Evolutionary conservation across 345 rosid species (phyloP), one percentile per base, ranked within the genome.

Genomic region (Syzygium aromaticum): DNA sequence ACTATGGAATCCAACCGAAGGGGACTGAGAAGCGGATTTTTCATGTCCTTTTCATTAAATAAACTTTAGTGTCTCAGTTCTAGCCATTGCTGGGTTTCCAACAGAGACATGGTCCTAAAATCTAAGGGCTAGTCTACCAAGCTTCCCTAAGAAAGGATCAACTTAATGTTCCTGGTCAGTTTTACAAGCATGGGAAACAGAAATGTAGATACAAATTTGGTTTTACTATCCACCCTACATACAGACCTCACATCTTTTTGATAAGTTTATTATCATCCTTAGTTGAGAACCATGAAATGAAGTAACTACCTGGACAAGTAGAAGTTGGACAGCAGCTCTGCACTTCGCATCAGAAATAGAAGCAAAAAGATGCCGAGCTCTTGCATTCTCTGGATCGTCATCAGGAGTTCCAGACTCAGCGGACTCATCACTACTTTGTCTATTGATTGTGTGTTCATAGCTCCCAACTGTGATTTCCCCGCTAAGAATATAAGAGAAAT

Each of bases 251-350:
- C n/a, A 84, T 84, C 54, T 52, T 38, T 51, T 52, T n/a, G 49
- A 14, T 11, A n/a, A 84, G 85, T 52, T 54, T 51, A 28, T 52
- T 54, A 33, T 17, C 54, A 28, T 84, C 57, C 40, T 51, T 43
- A 9, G 12, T 84, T 54, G 43, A 84, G 43, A 56, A 40, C 77
- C 64, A 30, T 53, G 27, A 77, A 56, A 88, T 61, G 88, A 87
- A 77, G 77, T 80, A 52, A 86, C 49, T 87, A 97, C 99, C 99
- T 98, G 99, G 91, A 98, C 93, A 92, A 98, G 88, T 91, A 98
- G 89, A 89, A 98, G 99, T 89, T 98, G 99, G 88, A 98, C 97
- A 90, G 99, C 98, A 77, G 99, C 98, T 84, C 99, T 94, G 91
- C 99, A 98, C 89, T 98, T 98, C 19, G 96, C 98, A 92, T 96